A percentile compares a stretch with the other conserved stretches of the same genome.
phyloP scores from a whole-genome alignment of 2,329 filamentous ascomycete genomes.

The Fragosphaeria purpurea region DNA sequence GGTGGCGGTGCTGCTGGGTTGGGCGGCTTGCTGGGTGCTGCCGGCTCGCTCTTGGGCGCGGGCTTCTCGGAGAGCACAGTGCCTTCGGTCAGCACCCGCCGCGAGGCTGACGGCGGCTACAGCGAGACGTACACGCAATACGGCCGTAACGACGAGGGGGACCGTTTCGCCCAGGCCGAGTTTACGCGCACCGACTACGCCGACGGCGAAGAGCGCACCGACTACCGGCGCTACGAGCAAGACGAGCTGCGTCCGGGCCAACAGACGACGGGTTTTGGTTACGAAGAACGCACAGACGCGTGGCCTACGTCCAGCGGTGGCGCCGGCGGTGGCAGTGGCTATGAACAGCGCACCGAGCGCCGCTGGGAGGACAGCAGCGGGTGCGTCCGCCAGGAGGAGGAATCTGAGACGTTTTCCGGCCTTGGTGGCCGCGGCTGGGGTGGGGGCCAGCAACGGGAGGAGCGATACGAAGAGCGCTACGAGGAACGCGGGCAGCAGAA shows the following conservation, averaged over 20 bases:
- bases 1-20: conserved; percentile 51
- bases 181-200: conserved; percentile 48
- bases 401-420: conserved; percentile 8
- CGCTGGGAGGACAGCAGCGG: conserved; percentile 27
- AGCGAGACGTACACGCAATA: conserved; percentile 53
- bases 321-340: conserved; percentile 24
- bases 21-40: conserved; percentile 61
- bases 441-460: conserved; percentile 12
- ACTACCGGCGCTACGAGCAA: conserved; percentile 53
- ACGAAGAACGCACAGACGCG: conserved; percentile 48
- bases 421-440: conserved; percentile 16
- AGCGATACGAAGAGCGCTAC: conserved; percentile 7
- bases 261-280: conserved; percentile 38
- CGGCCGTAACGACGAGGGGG: conserved; percentile 37
- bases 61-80: conserved; percentile 37
- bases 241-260: conserved; percentile 27
- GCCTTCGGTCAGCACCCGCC: conserved; percentile 36
- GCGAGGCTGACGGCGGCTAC: conserved; percentile 49
- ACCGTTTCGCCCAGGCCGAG: conserved; percentile 51
- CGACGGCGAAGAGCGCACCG: conserved; percentile 45
- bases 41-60: conserved; percentile 50
- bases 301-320: conserved; percentile 36
- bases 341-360: conserved; percentile 48
- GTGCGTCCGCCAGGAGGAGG: conserved; percentile 17
- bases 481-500: conserved; percentile 3